These are phyloP conservation scores for Mycotypha africana DNA, from an alignment of 371 early-diverging fungal species.

Conservation along the genomic window DNA sequence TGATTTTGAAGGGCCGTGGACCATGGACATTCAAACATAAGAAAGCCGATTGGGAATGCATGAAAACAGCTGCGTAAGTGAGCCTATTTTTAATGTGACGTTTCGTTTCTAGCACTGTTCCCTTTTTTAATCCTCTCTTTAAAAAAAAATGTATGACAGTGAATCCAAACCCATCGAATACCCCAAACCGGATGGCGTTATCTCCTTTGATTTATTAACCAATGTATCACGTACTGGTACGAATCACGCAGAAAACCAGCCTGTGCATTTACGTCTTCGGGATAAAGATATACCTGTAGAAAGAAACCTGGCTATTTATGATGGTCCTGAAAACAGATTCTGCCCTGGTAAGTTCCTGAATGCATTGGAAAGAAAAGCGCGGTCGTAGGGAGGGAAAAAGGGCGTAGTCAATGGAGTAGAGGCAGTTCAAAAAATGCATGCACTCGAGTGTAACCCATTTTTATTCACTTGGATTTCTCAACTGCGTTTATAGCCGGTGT, in stretches of 20 bases:
- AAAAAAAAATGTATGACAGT: too few relatives aligned
- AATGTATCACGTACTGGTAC: conserved; percentile 94
- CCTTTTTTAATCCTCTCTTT: neutral
- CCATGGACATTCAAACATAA: conserved; percentile 95
- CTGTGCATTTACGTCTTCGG: conserved; percentile 82
- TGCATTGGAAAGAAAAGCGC: too few relatives aligned
- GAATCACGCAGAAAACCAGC: conserved; percentile 94
- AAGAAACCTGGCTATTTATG: conserved; percentile 80
- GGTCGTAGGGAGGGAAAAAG: too few relatives aligned
- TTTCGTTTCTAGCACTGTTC: conserved; percentile 6
- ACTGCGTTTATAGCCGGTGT: conserved; percentile 85
- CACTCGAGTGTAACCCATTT: too few relatives aligned
- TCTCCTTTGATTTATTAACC: conserved; percentile 91
- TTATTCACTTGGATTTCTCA: too few relatives aligned
- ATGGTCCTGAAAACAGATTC: conserved; percentile 95
- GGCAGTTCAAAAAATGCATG: too few relatives aligned
- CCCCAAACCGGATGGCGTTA: conserved; percentile 95
- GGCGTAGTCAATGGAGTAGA: too few relatives aligned
- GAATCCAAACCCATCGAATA: conserved; percentile 87
- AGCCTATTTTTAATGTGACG: neutral
- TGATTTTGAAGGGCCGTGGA: conserved; percentile 82
- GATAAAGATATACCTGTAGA: conserved; percentile 73
- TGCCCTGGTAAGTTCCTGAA: conserved; percentile 71
- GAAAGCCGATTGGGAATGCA: conserved; percentile 77
- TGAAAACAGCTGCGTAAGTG: conserved; percentile 61